A percentile compares a stretch with the other conserved stretches of the same genome.
phyloP scores from a whole-genome alignment of 2,329 filamentous ascomycete species.

The Trichoderma cornu-damae region DNA sequence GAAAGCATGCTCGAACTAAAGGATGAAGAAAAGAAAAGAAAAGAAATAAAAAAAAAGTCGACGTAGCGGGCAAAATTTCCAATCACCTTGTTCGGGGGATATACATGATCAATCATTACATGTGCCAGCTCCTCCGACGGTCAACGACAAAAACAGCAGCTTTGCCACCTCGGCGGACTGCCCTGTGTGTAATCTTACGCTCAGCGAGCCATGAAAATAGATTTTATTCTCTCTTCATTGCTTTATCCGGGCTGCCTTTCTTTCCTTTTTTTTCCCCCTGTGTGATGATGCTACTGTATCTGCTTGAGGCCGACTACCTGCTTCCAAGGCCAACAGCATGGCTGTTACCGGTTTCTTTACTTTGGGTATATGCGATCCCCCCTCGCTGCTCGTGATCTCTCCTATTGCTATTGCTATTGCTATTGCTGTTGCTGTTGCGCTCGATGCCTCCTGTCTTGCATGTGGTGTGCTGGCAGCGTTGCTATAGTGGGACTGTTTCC shows the following conservation, averaged over 20 bases:
- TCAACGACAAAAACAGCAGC: slow-evolving; percentile 13
- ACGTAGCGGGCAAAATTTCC: background rate
- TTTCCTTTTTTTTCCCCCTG: background rate
- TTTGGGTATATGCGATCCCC: background rate
- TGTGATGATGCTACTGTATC: background rate
- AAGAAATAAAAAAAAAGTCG: background rate
- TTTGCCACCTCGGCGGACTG: background rate
- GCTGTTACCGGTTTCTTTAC: background rate
- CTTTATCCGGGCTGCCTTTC: background rate
- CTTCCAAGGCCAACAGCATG: no score
- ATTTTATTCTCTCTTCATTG: slow-evolving; percentile 11
- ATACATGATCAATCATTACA: background rate
- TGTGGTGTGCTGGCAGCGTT: background rate
- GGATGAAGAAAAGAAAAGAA: background rate
- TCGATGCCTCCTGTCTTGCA: no score
- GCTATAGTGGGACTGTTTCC: background rate
- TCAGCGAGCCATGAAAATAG: slow-evolving; percentile 17
- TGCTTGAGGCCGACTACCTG: background rate
- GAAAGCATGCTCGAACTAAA: slow-evolving; percentile 6
- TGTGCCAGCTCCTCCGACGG: background rate
- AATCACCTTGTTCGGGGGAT: background rate
- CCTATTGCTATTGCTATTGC: background rate
- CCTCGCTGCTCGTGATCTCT: background rate
- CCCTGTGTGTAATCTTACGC: slow-evolving; percentile 18
- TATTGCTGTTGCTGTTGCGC: background rate